Percentiles rank a stretch among this genome's conserved stretches.
Conservation (phyloP, 225 moss, liverwort and hornwort species). For the Sphagnum contortum region DNA sequence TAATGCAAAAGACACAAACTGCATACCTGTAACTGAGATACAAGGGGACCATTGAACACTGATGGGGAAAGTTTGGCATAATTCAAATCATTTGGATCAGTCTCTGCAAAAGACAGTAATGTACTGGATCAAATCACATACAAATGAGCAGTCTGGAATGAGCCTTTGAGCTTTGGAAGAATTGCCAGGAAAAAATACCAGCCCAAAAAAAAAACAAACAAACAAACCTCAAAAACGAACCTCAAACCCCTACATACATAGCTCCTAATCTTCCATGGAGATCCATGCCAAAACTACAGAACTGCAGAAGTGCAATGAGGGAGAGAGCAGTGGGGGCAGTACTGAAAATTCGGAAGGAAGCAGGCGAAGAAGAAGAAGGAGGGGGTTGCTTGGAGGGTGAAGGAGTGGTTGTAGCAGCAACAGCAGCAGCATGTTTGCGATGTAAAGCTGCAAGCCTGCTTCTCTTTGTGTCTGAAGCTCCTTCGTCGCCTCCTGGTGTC, state of each 20-base stretch:
- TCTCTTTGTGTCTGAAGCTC: slow-evolving; percentile 18
- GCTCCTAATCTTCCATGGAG: too few relatives aligned
- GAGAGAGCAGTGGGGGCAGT: neutral
- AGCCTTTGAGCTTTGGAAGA: too few relatives aligned
- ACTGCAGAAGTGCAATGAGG: too few relatives aligned
- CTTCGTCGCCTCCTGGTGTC: slow-evolving; percentile 1
- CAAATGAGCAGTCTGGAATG: too few relatives aligned
- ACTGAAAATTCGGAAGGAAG: slow-evolving; percentile 3
- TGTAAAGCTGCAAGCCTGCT: slow-evolving; percentile 28
- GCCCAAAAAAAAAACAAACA: too few relatives aligned
- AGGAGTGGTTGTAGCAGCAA: neutral
- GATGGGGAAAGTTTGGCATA: slow-evolving; percentile 43
- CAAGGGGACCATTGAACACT: slow-evolving; percentile 45
- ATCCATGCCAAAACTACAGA: too few relatives aligned
- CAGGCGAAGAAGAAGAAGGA: slow-evolving; percentile 1
- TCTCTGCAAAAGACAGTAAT: slow-evolving; percentile 3
- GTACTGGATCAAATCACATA: neutral
- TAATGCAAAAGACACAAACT: too few relatives aligned
- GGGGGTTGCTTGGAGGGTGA: neutral
- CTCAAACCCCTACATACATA: too few relatives aligned
- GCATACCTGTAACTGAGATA: slow-evolving; percentile 28
- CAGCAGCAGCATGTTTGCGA: slow-evolving; percentile 8
- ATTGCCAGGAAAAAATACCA: too few relatives aligned
- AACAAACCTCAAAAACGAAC: too few relatives aligned
- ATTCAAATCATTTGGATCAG: slow-evolving; percentile 13